Evolutionary conservation across 1,284 basidiomycete genomes (phyloP).

Genomic region (Cryptococcus sp.): DNA sequence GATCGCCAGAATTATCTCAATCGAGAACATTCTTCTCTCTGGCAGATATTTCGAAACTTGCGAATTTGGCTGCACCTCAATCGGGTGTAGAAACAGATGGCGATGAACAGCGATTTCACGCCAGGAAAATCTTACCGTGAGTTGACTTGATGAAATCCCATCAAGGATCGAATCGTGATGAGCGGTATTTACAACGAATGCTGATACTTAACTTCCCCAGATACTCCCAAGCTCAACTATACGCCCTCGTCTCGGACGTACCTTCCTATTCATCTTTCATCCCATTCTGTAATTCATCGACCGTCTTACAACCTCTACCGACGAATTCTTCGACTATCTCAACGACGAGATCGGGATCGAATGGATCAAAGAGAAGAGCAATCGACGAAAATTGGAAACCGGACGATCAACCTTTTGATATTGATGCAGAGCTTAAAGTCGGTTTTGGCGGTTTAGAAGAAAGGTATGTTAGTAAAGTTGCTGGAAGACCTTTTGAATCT

Average conservation of each 20-base stretch:
- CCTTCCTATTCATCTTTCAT: slow-evolving; percentile 79
- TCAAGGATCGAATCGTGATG: not conserved
- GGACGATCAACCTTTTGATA: slow-evolving; percentile 50
- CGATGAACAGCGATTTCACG: slow-evolving; percentile 50
- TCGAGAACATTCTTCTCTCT: slow-evolving; percentile 42
- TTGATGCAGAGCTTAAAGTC: slow-evolving; percentile 82
- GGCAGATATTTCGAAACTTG: slow-evolving; percentile 43
- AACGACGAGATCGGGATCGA: slow-evolving; percentile 27
- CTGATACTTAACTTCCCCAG: slow-evolving; percentile 42
- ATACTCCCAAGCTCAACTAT: slow-evolving; percentile 71
- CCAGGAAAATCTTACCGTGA: slow-evolving; percentile 72
- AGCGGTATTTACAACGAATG: no score
- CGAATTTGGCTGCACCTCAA: slow-evolving; percentile 10
- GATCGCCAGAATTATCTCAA: no score
- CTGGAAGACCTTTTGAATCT: slow-evolving; percentile 66
- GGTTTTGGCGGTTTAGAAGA: slow-evolving; percentile 85
- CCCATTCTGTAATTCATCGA: slow-evolving; percentile 79
- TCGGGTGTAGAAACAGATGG: slow-evolving; percentile 20
- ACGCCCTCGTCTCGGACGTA: slow-evolving; percentile 81
- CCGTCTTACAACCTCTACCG: slow-evolving; percentile 54
- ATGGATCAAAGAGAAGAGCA: slow-evolving; percentile 6
- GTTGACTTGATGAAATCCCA: slow-evolving; percentile 35
- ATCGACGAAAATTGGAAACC: slow-evolving; percentile 25
- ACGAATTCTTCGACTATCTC: slow-evolving; percentile 1
- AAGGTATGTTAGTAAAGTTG: slow-evolving; percentile 80